A percentile compares a stretch with the other conserved stretches of the same genome.
These are phyloP conservation scores for Neofusicoccum cordaticola DNA, from an alignment of 2,329 filamentous ascomycete genomes.

Conservation along the genomic window DNA sequence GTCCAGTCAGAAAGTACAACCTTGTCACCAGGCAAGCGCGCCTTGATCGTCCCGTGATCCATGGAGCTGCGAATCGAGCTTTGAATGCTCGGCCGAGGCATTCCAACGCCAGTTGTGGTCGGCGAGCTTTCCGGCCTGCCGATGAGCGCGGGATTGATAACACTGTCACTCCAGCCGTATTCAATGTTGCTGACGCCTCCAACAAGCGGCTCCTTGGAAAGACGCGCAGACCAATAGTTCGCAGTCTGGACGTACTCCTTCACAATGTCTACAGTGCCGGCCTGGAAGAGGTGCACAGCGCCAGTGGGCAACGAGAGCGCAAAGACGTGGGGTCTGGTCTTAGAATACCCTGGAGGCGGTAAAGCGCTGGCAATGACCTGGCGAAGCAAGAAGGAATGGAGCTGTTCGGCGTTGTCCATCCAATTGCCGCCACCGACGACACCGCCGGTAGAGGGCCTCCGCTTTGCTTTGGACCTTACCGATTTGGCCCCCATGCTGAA, in stretches of 20 bases:
- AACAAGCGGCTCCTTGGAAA: slow-evolving; percentile 89
- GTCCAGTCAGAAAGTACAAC: slow-evolving; percentile 83
- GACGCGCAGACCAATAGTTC: slow-evolving; percentile 95
- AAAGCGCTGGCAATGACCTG: slow-evolving; percentile 90
- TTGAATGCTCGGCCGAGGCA: slow-evolving; percentile 56
- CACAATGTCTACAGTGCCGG: slow-evolving; percentile 90
- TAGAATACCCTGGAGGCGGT: slow-evolving; percentile 88
- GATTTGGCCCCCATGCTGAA: slow-evolving; percentile 79
- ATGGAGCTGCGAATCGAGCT: slow-evolving; percentile 61
- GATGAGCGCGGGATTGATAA: slow-evolving; percentile 59
- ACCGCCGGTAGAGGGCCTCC: slow-evolving; percentile 55
- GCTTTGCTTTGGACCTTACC: slow-evolving; percentile 63
- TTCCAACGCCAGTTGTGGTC: slow-evolving; percentile 36
- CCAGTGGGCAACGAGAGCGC: slow-evolving; percentile 87
- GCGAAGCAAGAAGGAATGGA: slow-evolving; percentile 82
- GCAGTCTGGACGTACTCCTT: slow-evolving; percentile 90
- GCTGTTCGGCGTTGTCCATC: slow-evolving; percentile 91
- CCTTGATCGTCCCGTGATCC: slow-evolving; percentile 56
- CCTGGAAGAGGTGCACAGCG: slow-evolving; percentile 96
- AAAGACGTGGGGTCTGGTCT: slow-evolving; percentile 87
- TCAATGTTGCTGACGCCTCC: slow-evolving; percentile 96
- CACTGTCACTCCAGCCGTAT: slow-evolving; percentile 88
- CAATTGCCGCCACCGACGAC: slow-evolving; percentile 94
- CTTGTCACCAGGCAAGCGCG: slow-evolving; percentile 78
- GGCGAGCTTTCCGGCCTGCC: slow-evolving; percentile 40